phyloP scores from a whole-genome alignment of 2,329 filamentous ascomycete genomes.

The Tothia fuscella region DNA sequence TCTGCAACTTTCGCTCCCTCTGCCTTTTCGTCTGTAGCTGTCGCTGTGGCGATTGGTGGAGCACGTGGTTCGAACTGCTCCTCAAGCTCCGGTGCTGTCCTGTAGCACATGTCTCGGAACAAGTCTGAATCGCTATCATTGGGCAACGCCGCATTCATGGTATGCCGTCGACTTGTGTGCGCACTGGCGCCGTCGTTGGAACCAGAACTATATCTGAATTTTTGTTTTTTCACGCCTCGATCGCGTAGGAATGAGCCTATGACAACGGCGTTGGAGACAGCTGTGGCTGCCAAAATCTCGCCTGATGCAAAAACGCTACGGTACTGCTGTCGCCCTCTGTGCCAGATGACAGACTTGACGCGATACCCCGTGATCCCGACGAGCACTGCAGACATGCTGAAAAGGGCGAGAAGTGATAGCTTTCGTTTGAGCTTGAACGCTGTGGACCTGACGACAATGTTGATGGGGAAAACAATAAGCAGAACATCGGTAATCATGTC shows the following conservation, averaged over 20 bases:
- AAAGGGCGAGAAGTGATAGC: constrained; percentile 64
- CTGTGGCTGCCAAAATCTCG: constrained; percentile 79
- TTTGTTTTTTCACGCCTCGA: constrained; percentile 73
- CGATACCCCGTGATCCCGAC: constrained; percentile 71
- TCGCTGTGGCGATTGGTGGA: constrained; percentile 16
- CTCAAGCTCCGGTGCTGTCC: constrained; percentile 42
- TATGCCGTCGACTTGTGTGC: constrained; percentile 48
- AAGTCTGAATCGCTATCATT: constrained; percentile 91
- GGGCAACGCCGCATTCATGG: constrained; percentile 49
- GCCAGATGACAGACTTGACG: constrained; percentile 62
- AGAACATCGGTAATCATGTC: constrained; percentile 84
- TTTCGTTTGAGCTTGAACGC: constrained; percentile 68
- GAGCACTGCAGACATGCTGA: constrained; percentile 71
- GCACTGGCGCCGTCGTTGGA: constrained; percentile 41
- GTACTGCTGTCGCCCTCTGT: constrained; percentile 66
- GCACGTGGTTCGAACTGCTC: constrained; percentile 31
- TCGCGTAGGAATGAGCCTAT: constrained; percentile 89
- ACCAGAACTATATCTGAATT: constrained; percentile 54
- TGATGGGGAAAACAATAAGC: constrained; percentile 77
- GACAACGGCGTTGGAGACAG: constrained; percentile 77
- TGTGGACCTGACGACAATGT: constrained; percentile 64
- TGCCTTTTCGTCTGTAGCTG: not conserved
- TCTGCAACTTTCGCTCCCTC: constrained; percentile 13
- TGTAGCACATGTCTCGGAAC: constrained; percentile 65
- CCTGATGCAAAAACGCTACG: constrained; percentile 81